Evolutionary conservation across 352 stramenopile genomes (phyloP).

Genomic region (Globisporangium carolinianum): DNA sequence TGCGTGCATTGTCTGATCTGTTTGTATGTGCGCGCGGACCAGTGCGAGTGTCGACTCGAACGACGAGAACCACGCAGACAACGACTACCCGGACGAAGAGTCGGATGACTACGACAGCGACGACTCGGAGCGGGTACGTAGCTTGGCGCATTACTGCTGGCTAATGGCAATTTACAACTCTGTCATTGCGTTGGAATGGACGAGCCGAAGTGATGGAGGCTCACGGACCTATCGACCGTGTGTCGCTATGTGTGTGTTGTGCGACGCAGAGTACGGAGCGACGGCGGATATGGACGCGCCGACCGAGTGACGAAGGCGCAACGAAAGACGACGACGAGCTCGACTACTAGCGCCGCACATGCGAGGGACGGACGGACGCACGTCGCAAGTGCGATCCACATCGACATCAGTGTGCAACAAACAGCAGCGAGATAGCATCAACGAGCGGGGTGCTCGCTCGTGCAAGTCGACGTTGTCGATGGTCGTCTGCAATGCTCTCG

Average conservation of each 20-base stretch:
- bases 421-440: no score
- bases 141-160: neutral
- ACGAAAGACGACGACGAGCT: constrained; percentile 7
- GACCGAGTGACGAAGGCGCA: constrained; percentile 12
- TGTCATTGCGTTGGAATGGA: no score
- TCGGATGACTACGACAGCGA: constrained; percentile 28
- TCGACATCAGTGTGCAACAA: no score
- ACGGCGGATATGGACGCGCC: constrained; percentile 10
- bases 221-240: neutral
- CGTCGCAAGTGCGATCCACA: no score
- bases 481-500: no score
- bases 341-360: constrained; percentile 3
- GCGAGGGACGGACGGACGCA: no score
- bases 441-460: no score
- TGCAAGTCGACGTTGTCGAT: no score
- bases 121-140: constrained; percentile 26
- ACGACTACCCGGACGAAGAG: constrained; percentile 84
- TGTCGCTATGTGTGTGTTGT: neutral
- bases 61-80: constrained; percentile 67
- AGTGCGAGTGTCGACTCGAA: constrained; percentile 66
- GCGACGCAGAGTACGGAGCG: constrained; percentile 9
- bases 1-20: no score
- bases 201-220: no score
- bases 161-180: no score
- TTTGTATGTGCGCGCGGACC: neutral